Evolutionary conservation across 495 filamentous ascomycete species (phyloP).

Genomic region (Immersiella caudata): DNA sequence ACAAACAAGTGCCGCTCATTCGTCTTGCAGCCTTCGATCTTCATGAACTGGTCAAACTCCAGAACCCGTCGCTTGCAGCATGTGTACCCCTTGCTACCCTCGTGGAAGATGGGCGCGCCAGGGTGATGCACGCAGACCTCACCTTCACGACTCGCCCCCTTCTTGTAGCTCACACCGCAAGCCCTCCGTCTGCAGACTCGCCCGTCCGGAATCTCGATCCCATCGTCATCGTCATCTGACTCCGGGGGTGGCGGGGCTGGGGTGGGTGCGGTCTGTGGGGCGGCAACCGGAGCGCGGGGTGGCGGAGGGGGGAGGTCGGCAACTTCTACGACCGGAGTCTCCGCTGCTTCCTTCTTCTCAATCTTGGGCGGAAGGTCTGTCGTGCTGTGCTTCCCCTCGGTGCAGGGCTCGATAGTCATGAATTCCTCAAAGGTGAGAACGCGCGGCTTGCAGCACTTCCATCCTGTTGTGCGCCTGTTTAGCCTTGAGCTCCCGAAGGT

Average conservation of each 20-base stretch:
- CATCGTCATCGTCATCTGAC: constrained; percentile 84
- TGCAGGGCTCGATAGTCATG: constrained; percentile 90
- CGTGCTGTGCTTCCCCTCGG: constrained; percentile 88
- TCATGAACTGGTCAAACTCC: constrained; percentile 98
- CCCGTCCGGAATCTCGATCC: constrained; percentile 67
- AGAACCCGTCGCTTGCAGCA: constrained; percentile 95
- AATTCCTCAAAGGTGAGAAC: constrained; percentile 99
- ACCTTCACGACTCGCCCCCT: constrained; percentile 61
- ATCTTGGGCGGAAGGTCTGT: constrained; percentile 66
- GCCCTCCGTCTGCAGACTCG: constrained; percentile 75
- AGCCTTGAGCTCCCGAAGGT: not conserved
- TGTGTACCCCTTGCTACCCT: constrained; percentile 94
- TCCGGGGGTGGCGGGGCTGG: constrained; percentile 70
- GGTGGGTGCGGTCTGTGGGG: constrained; percentile 59
- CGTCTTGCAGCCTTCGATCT: constrained; percentile 84
- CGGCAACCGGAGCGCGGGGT: constrained; percentile 51
- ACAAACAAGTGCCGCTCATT: constrained; percentile 84
- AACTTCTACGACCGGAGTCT: constrained; percentile 38
- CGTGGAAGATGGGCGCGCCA: constrained; percentile 88
- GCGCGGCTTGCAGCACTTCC: constrained; percentile 99
- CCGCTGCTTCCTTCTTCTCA: constrained; percentile 52
- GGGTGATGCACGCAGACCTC: constrained; percentile 87
- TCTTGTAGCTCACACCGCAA: constrained; percentile 68
- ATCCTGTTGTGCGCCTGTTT: constrained; percentile 61
- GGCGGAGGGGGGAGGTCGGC: constrained; percentile 49